Conservation (phyloP, 257 asterid species). For the Plantago ovata region DNA sequence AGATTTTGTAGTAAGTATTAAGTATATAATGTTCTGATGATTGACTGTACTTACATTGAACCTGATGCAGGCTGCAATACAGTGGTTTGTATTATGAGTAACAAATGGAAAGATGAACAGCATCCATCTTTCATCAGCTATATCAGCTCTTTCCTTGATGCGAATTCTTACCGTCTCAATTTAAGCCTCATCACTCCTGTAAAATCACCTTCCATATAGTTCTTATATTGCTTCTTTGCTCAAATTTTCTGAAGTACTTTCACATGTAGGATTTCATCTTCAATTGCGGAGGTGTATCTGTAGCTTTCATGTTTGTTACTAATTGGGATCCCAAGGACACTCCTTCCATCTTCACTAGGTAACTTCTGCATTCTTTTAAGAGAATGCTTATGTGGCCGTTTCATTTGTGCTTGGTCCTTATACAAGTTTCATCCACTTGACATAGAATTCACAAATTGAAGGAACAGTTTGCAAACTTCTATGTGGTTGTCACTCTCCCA, state of each 20-base stretch:
- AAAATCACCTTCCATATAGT: constrained; percentile 22
- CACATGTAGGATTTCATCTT: constrained; percentile 87
- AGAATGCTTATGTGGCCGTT: not conserved
- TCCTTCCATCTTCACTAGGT: constrained; percentile 57
- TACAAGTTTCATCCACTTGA: constrained; percentile 17
- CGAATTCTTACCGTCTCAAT: constrained; percentile 62
- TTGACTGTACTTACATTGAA: constrained; percentile 8
- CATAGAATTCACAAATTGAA: constrained; percentile 70
- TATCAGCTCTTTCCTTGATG: constrained; percentile 71
- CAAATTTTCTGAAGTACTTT: constrained; percentile 13
- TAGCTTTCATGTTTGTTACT: constrained; percentile 75
- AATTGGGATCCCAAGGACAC: constrained; percentile 50
- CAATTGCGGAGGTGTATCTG: constrained; percentile 80
- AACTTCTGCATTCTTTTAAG: constrained; percentile 10
- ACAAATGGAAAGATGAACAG: constrained; percentile 71
- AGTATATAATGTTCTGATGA: constrained; percentile 11
- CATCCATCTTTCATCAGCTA: constrained; percentile 82
- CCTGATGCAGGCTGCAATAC: constrained; percentile 42
- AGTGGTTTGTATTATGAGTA: constrained; percentile 89
- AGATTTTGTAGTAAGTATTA: not conserved
- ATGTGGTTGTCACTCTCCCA: constrained; percentile 82
- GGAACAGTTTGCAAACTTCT: constrained; percentile 78
- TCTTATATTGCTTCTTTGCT: constrained; percentile 10
- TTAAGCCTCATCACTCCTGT: constrained; percentile 82
- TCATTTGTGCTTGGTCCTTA: constrained; percentile 3